A percentile compares a stretch with the other conserved stretches of the same genome.
Conservation (phyloP, 2,329 filamentous ascomycete species). For the Tolypocladium album region DNA sequence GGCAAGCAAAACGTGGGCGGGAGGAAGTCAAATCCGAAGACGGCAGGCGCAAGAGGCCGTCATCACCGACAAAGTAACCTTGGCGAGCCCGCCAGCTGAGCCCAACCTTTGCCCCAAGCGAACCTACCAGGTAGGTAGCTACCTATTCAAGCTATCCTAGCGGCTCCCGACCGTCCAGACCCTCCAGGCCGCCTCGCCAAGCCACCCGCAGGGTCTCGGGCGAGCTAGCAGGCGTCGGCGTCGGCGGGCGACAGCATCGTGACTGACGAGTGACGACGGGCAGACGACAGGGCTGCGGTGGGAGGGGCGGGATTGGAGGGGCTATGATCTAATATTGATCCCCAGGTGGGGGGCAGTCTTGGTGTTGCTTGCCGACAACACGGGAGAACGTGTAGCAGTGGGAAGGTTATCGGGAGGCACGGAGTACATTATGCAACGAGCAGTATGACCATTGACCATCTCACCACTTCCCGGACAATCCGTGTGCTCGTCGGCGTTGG, state of each 20-base stretch:
- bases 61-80: not conserved
- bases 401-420: too few relatives aligned
- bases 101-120: not conserved
- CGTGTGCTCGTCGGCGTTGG: not conserved
- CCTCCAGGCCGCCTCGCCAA: not conserved
- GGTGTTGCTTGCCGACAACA: not conserved
- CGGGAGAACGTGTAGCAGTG: too few relatives aligned
- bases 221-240: not conserved
- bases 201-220: not conserved
- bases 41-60: not conserved
- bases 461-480: not conserved
- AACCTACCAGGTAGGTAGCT: too few relatives aligned
- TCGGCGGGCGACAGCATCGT: not conserved
- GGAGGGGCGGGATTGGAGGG: not conserved
- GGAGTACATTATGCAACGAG: not conserved
- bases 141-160: not conserved
- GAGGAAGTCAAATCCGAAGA: not conserved
- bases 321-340: not conserved
- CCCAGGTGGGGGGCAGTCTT: not conserved
- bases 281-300: not conserved
- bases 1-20: not conserved
- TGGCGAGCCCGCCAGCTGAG: not conserved
- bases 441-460: not conserved
- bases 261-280: not conserved
- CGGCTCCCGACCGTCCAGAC: not conserved